Evolutionary conservation across 106 monocot genomes (phyloP).

Genomic region (Platanthera guangdongensis): DNA sequence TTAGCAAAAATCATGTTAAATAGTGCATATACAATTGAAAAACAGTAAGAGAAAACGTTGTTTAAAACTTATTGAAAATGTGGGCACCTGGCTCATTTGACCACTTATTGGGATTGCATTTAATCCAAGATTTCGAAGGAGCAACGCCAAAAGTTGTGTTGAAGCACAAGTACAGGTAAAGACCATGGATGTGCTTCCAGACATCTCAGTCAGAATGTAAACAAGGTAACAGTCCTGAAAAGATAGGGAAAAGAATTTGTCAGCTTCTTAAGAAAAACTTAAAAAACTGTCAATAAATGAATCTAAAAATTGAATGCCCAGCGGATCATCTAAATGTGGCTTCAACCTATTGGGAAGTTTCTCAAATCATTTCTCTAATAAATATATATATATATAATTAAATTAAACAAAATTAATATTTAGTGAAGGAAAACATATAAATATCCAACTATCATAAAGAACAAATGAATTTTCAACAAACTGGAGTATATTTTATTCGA

Average conservation of each 20-base stretch:
- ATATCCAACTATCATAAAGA: too few relatives aligned
- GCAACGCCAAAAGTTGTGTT: conserved; percentile 54
- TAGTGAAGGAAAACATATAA: too few relatives aligned
- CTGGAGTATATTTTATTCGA: too few relatives aligned
- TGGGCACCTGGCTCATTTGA: conserved; percentile 77
- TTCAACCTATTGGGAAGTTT: too few relatives aligned
- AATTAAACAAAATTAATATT: too few relatives aligned
- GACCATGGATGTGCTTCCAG: conserved; percentile 77
- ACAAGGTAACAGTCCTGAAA: conserved; percentile 83
- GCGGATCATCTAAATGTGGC: too few relatives aligned
- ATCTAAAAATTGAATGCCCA: not conserved
- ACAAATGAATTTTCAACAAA: too few relatives aligned
- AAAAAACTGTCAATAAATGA: not conserved
- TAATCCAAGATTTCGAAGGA: conserved; percentile 75
- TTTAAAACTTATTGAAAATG: not conserved
- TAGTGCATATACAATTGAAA: not conserved
- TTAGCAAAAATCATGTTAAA: not conserved
- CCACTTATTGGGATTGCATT: conserved; percentile 86
- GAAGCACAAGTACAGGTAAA: conserved; percentile 88
- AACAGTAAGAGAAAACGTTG: not conserved
- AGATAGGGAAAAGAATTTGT: not conserved
- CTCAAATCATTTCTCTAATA: too few relatives aligned
- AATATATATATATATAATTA: too few relatives aligned
- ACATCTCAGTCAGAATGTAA: conserved; percentile 69
- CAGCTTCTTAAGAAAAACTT: not conserved